Base-by-base conservation (phyloP, 306 rosid species). In the Rubus idaeus region DNA sequence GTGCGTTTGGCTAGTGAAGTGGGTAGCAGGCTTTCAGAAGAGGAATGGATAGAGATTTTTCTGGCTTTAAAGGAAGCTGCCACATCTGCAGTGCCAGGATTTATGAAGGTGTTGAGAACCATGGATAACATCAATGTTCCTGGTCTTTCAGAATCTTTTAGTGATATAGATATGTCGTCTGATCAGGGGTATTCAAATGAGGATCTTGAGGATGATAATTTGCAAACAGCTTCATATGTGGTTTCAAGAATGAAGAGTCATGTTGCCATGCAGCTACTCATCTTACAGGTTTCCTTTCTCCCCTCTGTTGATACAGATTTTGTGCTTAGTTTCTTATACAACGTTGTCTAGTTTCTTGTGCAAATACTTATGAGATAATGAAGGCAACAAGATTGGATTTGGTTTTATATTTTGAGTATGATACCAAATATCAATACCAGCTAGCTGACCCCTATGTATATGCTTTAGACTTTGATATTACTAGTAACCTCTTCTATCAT, bases 241-340 rank as follows among this genome's bases (percentile, higher is more conserved):
- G 91, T 92, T 83, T 89, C 97, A 42, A 90, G 96, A 85, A 85
- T 79, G 75, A 95, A 91, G 86, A 90, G 85, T 83, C 97, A 95
- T 86, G 91, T 95, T 80, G 86, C 97, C 45, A 82, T 86, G 90
- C 97, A 95, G 86, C 93, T 95, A 75, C 99, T 92, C 66, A 77
- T 92, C 77, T 13, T 89, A 62, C 97, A 95, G 99, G 99, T 95
- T 85, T 62, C 71, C 72, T 82, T 84, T 78, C 63, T 75, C 71
- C 45, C 64, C 82, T 77, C 72, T 70, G 74, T 77, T 68, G 13
- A 35, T 60, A 26, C 12, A 60, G 9, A 26, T 60, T 23, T 10
- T n/a, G 39, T 40, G 3, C 65, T 42, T 21, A 42, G 35, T 57
- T 56, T 21, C 56, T 70, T 5, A 3, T 51, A 1, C 1, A 21